Percentiles rank a stretch among this genome's conserved stretches.
phyloP scores from a whole-genome alignment of 768 basidiomycete genomes.

The Rhodosporidiobolus odoratus region DNA sequence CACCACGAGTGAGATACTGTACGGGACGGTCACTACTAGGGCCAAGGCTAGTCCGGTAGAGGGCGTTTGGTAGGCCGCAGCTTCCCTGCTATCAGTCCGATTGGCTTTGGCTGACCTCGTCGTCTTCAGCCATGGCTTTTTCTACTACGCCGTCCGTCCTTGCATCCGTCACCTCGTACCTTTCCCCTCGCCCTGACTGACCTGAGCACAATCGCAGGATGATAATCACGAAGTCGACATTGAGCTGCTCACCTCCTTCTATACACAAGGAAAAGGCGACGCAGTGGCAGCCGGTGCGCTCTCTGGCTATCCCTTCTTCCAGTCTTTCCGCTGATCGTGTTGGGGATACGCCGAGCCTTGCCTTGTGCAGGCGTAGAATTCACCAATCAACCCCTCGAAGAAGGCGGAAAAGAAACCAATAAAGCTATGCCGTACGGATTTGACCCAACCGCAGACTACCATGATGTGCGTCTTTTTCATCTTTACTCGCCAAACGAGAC shows the following conservation, averaged over 20 bases:
- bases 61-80: constrained; percentile 10
- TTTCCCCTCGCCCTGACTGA: neutral
- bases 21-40: constrained; percentile 19
- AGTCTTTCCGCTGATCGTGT: neutral
- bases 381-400: constrained; percentile 7
- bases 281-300: constrained; percentile 7
- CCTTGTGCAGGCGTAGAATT: neutral
- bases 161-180: neutral
- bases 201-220: neutral
- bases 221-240: constrained; percentile 18
- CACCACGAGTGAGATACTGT: neutral
- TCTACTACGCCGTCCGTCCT: constrained; percentile 10
- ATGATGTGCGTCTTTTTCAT: neutral
- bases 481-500: neutral
- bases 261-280: constrained; percentile 2
- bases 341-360: neutral
- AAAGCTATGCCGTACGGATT: neutral
- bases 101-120: neutral
- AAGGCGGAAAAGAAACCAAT: neutral
- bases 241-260: constrained; percentile 11
- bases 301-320: neutral
- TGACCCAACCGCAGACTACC: neutral
- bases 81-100: neutral
- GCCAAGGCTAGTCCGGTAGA: constrained; percentile 6
- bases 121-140: neutral